A percentile compares a stretch with the other conserved stretches of the same genome.
Conservation (phyloP, 169 alveolate species). For the Theileria annulata region DNA sequence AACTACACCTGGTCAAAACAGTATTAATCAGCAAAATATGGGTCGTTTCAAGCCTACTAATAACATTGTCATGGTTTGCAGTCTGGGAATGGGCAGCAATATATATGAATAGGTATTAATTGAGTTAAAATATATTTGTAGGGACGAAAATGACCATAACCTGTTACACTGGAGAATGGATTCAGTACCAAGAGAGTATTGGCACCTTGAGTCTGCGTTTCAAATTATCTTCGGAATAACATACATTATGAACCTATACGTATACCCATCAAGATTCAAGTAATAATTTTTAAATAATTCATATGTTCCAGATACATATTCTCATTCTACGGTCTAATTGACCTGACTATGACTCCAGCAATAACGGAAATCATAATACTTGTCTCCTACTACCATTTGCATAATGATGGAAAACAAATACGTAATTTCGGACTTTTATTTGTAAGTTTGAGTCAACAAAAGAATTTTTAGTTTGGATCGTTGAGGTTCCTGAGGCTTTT, state of each 20-base stretch:
- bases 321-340: slow-evolving; percentile 73
- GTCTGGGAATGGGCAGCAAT: slow-evolving; percentile 81
- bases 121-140: not conserved
- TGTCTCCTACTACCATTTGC: slow-evolving; percentile 19
- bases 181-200: slow-evolving; percentile 65
- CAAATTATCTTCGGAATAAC: slow-evolving; percentile 70
- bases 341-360: slow-evolving; percentile 74
- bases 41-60: slow-evolving; percentile 69
- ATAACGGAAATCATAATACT: slow-evolving; percentile 62
- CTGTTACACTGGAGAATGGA: slow-evolving; percentile 73
- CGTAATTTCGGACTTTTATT: slow-evolving; percentile 53
- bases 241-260: slow-evolving; percentile 69
- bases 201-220: slow-evolving; percentile 73
- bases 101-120: slow-evolving; percentile 65
- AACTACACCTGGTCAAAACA: slow-evolving; percentile 32
- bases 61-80: slow-evolving; percentile 75
- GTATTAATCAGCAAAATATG: slow-evolving; percentile 58
- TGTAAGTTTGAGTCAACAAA: slow-evolving; percentile 44
- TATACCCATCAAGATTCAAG: slow-evolving; percentile 52
- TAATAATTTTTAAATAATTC: not conserved
- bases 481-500: slow-evolving; percentile 71
- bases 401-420: slow-evolving; percentile 33
- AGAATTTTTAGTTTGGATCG: slow-evolving; percentile 67
- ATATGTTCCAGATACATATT: slow-evolving; percentile 53
- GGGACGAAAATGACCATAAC: slow-evolving; percentile 67